Base-by-base conservation (phyloP, 768 basidiomycete species). In the Leccinum disarticulatum region DNA sequence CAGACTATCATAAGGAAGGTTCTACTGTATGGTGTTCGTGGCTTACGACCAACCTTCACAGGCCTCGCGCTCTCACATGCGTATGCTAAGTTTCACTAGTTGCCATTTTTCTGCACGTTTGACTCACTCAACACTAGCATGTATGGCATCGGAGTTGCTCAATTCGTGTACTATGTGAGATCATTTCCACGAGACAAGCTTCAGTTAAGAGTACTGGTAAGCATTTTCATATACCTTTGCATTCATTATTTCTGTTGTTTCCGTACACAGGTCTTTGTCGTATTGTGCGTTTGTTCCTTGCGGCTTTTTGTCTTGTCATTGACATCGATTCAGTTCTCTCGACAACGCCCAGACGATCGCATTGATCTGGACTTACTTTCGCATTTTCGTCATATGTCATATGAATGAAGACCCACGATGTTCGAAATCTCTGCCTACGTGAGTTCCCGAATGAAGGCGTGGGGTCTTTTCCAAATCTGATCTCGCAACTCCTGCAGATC, bases 181-280 rank as follows among this genome's bases (percentile, higher is more conserved):
- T 47, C 56, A 0, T 70, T 70, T 60, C 67, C 67, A 3, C 41
- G 9, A 11, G 69, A 70, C 33, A 17, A 15, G 31, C 9, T 49
- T 11, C 38, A 31, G 4, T 13, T 70, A 6, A 70, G 55, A 49
- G 9, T 17, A 7, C 19, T 59, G 57, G 69, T 68, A 9, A 59
- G 69, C 25, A 17, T 27, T n/a, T 33, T 8, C 0, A 19, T 19
- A 19, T 19, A 10, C n/a, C 4, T 43, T 19, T 5, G 2, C n/a
- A 43, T 19, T 6, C 9, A 6, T 43, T 19, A 43, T 2, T 43
- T 19, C 4, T 41, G 38, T 9, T n/a, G 9, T 9, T 43, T 43
- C 41, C n/a, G n/a, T 22, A 8, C 50, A 59, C 41, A 43, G 65
- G 64, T 66, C 19, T 41, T 46, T 38, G 1, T 49, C 2, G 36